phyloP scores from a whole-genome alignment of 768 basidiomycete genomes.

The Leccinellum luteum region DNA sequence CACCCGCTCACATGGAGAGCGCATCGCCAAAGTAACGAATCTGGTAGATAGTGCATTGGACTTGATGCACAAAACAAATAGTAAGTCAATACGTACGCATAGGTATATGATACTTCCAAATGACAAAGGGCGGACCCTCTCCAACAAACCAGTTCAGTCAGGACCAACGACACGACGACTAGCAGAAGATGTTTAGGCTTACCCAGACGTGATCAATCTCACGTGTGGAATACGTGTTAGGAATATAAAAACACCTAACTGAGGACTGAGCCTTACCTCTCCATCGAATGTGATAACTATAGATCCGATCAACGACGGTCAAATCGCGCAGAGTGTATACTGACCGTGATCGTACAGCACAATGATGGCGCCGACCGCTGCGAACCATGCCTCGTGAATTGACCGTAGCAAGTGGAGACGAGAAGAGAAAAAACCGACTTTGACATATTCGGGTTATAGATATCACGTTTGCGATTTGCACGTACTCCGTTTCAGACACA shows the following conservation, averaged over 20 bases:
- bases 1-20: slow-evolving; percentile 14
- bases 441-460: slow-evolving; percentile 11
- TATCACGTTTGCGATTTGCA: slow-evolving; percentile 1
- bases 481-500: neutral
- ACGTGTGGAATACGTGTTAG: neutral
- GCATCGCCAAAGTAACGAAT: slow-evolving; percentile 27
- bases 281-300: slow-evolving; percentile 15
- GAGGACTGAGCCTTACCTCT: slow-evolving; percentile 8
- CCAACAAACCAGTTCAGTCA: neutral
- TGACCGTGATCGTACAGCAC: slow-evolving; percentile 24
- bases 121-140: neutral
- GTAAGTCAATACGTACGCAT: slow-evolving; percentile 4
- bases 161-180: neutral
- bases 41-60: neutral
- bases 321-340: neutral
- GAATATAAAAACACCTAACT: neutral
- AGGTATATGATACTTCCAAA: neutral
- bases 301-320: neutral
- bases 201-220: slow-evolving; percentile 26
- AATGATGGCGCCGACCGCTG: slow-evolving; percentile 8
- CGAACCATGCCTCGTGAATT: neutral
- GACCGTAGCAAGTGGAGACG: neutral
- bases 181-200: neutral
- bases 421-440: slow-evolving; percentile 1
- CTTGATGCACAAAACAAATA: neutral